Evolutionary conservation across 805 yeast genomes (phyloP), one percentile per base, ranked within the genome.

Genomic region (Hanseniaspora vineae): DNA sequence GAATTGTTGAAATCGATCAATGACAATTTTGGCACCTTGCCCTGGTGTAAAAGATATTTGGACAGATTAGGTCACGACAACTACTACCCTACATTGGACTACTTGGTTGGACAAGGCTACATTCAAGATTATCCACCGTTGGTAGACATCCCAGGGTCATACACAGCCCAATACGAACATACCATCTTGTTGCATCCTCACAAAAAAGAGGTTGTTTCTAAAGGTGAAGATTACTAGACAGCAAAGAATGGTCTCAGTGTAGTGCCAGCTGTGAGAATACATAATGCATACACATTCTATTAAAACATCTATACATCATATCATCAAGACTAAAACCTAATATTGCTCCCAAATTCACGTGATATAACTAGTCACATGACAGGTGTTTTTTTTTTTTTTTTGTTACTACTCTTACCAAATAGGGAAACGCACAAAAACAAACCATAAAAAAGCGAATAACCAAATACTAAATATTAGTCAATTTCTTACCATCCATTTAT

Each of bases 161-260:
- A 84, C 72, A 92, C 97, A 37, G 98, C 98, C 0, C 99, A 92
- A 66, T 90, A 67, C 60, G 99, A 92, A 65, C 99, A 92, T 68
- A 92, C 99, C 1, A 76, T 90, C 44, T 71, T 92, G 54, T 70
- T 92, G 58, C 92, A 89, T 59, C 94, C 97, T 31, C 86, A 86
- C 50, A 78, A 77, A 66, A 92, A 90, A 70, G 99, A 92, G 66
- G 90, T 92, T 42, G 88, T 92, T 18, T 85, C 96, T 13, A 77
- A 90, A 55, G 98, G 99, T 45, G 96, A 87, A 42, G 99, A 92
- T 66, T 92, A 80, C 62, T 90, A 66, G 58, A 18, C 31, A n/a
- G n/a, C n/a, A n/a, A n/a, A n/a, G n/a, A n/a, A n/a, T n/a, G n/a
- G n/a, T n/a, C n/a, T n/a, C n/a, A n/a, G n/a, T n/a, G n/a, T n/a